Percentiles rank a stretch among this genome's conserved stretches.
These are phyloP conservation scores for Collybiopsis luxurians DNA, from an alignment of 768 basidiomycete species.

Conservation along the genomic window DNA sequence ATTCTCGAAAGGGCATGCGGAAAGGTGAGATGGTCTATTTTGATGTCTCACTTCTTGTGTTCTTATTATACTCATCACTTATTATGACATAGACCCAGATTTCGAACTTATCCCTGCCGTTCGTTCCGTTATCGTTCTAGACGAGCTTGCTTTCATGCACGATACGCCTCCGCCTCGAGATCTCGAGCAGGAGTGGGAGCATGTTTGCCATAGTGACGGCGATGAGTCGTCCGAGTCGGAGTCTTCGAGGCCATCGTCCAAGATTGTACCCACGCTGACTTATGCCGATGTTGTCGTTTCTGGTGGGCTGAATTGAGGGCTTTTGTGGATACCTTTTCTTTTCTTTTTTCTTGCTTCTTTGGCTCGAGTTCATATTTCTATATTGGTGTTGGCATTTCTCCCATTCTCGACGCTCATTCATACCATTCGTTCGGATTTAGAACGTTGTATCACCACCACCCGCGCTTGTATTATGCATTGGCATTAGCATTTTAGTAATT, in stretches of 20 bases:
- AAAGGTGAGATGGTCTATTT: conserved; percentile 32
- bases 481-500: no score
- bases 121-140: conserved; percentile 56
- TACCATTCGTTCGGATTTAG: no score
- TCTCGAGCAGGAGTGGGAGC: conserved; percentile 61
- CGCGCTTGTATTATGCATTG: no score
- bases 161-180: conserved; percentile 25
- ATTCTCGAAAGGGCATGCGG: conserved; percentile 31
- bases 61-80: not conserved
- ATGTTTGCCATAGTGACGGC: conserved; percentile 40
- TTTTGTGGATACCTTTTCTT: no score
- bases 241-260: not conserved
- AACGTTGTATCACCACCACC: no score
- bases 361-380: no score
- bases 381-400: no score
- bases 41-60: not conserved
- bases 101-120: conserved; percentile 56
- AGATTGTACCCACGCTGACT: conserved; percentile 25
- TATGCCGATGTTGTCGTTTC: conserved; percentile 40
- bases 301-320: not conserved
- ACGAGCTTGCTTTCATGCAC: conserved; percentile 33
- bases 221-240: conserved; percentile 21
- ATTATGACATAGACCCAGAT: conserved; percentile 36
- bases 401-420: no score
- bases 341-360: no score